Base-by-base conservation (phyloP, 2,329 filamentous ascomycete species). In the Colletotrichum viniferum region DNA sequence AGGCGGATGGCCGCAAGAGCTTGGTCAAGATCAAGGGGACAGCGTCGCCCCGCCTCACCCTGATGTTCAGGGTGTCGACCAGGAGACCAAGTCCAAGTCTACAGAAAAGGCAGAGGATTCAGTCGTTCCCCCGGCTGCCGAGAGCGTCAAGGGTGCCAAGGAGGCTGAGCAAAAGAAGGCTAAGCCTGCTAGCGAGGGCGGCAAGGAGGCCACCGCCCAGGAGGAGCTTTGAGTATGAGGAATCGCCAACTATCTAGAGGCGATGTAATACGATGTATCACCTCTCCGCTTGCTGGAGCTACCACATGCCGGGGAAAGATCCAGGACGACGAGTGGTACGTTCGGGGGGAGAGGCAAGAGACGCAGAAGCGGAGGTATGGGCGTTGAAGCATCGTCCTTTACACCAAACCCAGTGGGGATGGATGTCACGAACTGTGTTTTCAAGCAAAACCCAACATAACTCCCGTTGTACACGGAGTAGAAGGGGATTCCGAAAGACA, bases 161-260 rank as follows among this genome's bases (percentile, higher is more conserved):
- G 91, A 91, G 81, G 85, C 88, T 16, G 89, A 90, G 80, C 86
- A 86, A 78, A 86, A 85, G 78, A 85, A 87, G 79, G 88, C 91
- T 56, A 92, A 92, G 85, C 92, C 92, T 38, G 92, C 90, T 3
- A 93, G 91, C 78, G 91, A 93, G 79, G 74, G 71, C 32, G 87
- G 87, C 75, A 90, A 91, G 78, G 91, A 92, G 80, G 91, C 91
- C 32, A 90, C 87, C 16, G 81, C 79, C 62, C 84, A 82, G 75
- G 84, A 86, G 38, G 83, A 86, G 80, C 79, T 85, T 69, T 86
- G 81, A 80, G 38, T 10, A 48, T 48, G 16, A 14, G n/a, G n/a
- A 18, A 28, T 61, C 26, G 34, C 26, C 21, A 10, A 28, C 26
- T 71, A 52, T 26, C 21, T 32, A 30, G 24, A 52, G 58, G 34